phyloP scores from a whole-genome alignment of 805 yeast genomes.

The Spathaspora girioi region DNA sequence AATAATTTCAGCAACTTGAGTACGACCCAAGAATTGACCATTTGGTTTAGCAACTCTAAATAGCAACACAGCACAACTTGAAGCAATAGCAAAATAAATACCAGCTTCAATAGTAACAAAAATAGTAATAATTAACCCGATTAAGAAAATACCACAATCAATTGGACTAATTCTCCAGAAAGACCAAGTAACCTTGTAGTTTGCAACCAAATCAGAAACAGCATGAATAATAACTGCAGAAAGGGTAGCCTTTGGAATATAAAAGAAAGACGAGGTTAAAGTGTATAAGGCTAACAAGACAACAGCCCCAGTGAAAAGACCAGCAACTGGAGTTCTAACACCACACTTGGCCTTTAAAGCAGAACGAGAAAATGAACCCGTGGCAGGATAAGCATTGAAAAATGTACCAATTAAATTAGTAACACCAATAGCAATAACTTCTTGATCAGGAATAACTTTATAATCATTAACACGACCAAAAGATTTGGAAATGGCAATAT shows the following conservation, averaged over 20 bases:
- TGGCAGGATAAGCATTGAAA: slow-evolving; percentile 91
- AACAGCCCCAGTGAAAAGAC: slow-evolving; percentile 84
- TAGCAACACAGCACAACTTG: slow-evolving; percentile 71
- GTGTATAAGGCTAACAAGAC: slow-evolving; percentile 84
- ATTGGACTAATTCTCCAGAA: slow-evolving; percentile 73
- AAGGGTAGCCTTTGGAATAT: slow-evolving; percentile 85
- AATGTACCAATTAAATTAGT: slow-evolving; percentile 88
- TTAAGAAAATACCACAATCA: slow-evolving; percentile 68
- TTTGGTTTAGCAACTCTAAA: slow-evolving; percentile 76
- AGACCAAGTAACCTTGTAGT: slow-evolving; percentile 61
- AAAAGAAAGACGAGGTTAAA: slow-evolving; percentile 78
- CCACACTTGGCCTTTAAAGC: slow-evolving; percentile 95
- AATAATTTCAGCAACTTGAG: slow-evolving; percentile 66
- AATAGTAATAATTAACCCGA: slow-evolving; percentile 71
- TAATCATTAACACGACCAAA: slow-evolving; percentile 91
- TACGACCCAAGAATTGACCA: slow-evolving; percentile 79
- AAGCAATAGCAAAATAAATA: slow-evolving; percentile 85
- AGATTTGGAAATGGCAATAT: slow-evolving; percentile 89
- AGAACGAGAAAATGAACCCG: slow-evolving; percentile 93
- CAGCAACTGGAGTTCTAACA: slow-evolving; percentile 91
- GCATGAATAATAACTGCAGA: slow-evolving; percentile 91
- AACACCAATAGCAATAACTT: slow-evolving; percentile 88
- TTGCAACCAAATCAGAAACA: slow-evolving; percentile 78
- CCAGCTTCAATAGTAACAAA: slow-evolving; percentile 83
- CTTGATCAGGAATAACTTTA: slow-evolving; percentile 90